These are phyloP conservation scores for Lactuca sativa DNA, from an alignment of 129 eudicot species.

Conservation along the genomic window DNA sequence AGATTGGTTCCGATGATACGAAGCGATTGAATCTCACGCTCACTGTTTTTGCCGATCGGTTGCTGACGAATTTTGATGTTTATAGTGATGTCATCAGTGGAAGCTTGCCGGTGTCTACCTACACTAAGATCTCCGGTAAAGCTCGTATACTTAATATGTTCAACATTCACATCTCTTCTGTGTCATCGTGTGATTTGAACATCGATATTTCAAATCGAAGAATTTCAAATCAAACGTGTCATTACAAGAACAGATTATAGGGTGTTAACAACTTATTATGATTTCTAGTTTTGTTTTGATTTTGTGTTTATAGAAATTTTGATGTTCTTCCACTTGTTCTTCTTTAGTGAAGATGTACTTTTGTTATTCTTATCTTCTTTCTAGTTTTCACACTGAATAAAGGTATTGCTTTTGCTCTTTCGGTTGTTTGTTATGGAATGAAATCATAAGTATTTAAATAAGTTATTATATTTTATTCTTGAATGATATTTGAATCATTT, in stretches of 20 bases:
- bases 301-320: neutral
- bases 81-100: slow-evolving; percentile 48
- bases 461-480: neutral
- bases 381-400: neutral
- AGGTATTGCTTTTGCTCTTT: neutral
- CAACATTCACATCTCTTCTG: slow-evolving; percentile 52
- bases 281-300: neutral
- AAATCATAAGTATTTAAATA: neutral
- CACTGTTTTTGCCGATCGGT: slow-evolving; percentile 70
- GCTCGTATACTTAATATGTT: slow-evolving; percentile 52
- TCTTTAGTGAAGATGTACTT: neutral
- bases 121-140: slow-evolving; percentile 50
- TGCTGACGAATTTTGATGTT: slow-evolving; percentile 45
- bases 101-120: slow-evolving; percentile 49
- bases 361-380: neutral
- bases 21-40: slow-evolving; percentile 55
- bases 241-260: slow-evolving; percentile 46
- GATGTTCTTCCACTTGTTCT: neutral
- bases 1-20: slow-evolving; percentile 51
- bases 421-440: neutral
- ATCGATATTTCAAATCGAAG: slow-evolving; percentile 29
- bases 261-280: neutral
- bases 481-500: neutral
- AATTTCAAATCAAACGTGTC: slow-evolving; percentile 47
- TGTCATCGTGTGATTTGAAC: slow-evolving; percentile 53